A percentile compares a stretch with the other conserved stretches of the same genome.
These are phyloP conservation scores for Pythium aristosporum DNA, from an alignment of 352 stramenopile genomes.

Conservation along the genomic window DNA sequence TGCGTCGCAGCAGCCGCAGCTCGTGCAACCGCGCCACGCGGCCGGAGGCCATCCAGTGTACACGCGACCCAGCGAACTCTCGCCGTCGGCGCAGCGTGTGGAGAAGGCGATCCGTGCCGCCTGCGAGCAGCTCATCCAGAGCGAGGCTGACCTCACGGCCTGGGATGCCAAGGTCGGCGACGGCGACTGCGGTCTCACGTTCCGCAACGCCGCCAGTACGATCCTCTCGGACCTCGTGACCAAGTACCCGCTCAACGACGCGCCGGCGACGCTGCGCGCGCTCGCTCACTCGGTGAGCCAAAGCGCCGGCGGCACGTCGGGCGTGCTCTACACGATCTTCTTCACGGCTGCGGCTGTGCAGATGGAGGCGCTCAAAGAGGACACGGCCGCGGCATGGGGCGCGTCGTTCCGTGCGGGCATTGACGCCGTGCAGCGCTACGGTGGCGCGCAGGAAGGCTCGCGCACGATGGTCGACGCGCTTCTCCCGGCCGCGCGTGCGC, in stretches of 20 bases:
- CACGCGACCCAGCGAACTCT: slow-evolving; percentile 44
- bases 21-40: slow-evolving; percentile 19
- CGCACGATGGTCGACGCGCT: slow-evolving; percentile 98
- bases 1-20: slow-evolving; percentile 12
- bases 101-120: slow-evolving; percentile 70
- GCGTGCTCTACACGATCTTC: slow-evolving; percentile 95
- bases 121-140: slow-evolving; percentile 77
- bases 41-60: slow-evolving; percentile 31
- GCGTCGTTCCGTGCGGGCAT: slow-evolving; percentile 76
- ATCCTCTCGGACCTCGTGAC: slow-evolving; percentile 67
- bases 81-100: slow-evolving; percentile 34
- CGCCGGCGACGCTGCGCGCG: slow-evolving; percentile 50
- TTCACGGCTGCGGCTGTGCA: slow-evolving; percentile 64
- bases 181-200: slow-evolving; percentile 96
- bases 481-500: slow-evolving; percentile 76
- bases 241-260: slow-evolving; percentile 64
- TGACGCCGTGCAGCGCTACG: slow-evolving; percentile 86
- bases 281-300: slow-evolving; percentile 63
- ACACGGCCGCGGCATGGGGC: slow-evolving; percentile 41
- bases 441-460: slow-evolving; percentile 91
- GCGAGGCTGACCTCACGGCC: slow-evolving; percentile 90
- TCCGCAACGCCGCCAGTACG: slow-evolving; percentile 90
- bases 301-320: slow-evolving; percentile 93
- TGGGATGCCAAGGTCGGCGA: slow-evolving; percentile 97
- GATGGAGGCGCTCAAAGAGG: slow-evolving; percentile 43